Percentiles rank a stretch among this genome's conserved stretches.
Conservation (phyloP, 257 asterid genomes). For the Verbascum thapsus region DNA sequence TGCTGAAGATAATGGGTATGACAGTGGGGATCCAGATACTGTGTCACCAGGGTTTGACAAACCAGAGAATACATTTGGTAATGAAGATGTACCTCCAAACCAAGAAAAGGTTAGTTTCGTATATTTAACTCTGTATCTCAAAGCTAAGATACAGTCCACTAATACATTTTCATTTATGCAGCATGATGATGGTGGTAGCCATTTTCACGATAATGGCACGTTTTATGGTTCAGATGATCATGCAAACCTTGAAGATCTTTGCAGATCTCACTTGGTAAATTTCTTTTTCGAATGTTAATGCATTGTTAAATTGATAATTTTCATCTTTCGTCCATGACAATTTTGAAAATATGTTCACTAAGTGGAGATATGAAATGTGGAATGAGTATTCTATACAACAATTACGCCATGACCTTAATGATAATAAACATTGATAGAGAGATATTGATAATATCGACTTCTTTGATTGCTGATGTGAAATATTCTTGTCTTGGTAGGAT, state of each 20-base stretch:
- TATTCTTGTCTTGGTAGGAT: conserved; percentile 55
- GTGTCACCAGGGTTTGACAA: conserved; percentile 62
- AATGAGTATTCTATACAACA: not conserved
- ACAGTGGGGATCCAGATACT: conserved; percentile 63
- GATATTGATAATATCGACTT: not conserved
- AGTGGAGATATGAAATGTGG: too few relatives aligned
- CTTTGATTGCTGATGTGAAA: conserved; percentile 19
- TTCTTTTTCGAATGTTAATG: too few relatives aligned
- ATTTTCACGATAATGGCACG: conserved; percentile 28
- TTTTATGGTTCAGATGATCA: conserved; percentile 48
- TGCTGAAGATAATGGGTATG: conserved; percentile 50
- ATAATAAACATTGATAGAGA: not conserved
- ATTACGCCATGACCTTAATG: not conserved
- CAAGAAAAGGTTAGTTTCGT: conserved; percentile 53
- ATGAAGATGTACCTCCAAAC: conserved; percentile 39
- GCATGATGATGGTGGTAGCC: conserved; percentile 44
- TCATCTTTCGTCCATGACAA: conserved; percentile 20
- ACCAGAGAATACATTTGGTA: conserved; percentile 45
- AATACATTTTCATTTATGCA: conserved; percentile 34
- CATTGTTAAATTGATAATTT: too few relatives aligned
- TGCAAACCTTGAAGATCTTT: conserved; percentile 83
- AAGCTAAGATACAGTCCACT: conserved; percentile 13
- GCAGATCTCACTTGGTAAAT: conserved; percentile 89
- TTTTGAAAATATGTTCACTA: too few relatives aligned
- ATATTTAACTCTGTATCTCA: conserved; percentile 14